phyloP scores from a whole-genome alignment of 1,284 basidiomycete genomes.

The Moesziomyces parantarcticus region DNA sequence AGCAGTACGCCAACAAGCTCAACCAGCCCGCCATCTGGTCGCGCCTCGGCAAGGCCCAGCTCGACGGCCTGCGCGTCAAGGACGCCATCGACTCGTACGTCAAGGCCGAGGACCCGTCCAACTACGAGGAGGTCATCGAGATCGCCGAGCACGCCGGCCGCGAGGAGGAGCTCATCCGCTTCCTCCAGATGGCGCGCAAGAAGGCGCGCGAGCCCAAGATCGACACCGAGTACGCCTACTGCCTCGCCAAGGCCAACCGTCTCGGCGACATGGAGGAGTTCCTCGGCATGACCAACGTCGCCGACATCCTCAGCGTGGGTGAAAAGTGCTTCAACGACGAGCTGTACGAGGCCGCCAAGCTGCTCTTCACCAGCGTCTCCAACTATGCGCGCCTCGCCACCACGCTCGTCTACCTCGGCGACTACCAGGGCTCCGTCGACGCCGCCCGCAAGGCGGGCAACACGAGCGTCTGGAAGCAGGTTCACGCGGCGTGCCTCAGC shows the following conservation, averaged over 20 bases:
- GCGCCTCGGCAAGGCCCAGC: constrained; percentile 96
- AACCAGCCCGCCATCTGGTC: constrained; percentile 98
- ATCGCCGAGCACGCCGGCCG: constrained; percentile 95
- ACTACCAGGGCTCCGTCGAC: constrained; percentile 98
- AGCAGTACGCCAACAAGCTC: constrained; percentile 96
- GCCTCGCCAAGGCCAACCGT: constrained; percentile 66
- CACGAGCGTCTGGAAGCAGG: constrained; percentile 99
- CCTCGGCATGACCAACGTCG: constrained; percentile 97
- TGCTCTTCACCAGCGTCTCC: constrained; percentile 94
- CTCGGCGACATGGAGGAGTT: constrained; percentile 90
- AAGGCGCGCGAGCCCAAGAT: constrained; percentile 95
- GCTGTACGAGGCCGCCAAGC: constrained; percentile 94
- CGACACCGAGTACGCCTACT: constrained; percentile 78
- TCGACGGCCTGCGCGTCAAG: constrained; percentile 97
- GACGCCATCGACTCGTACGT: constrained; percentile 99
- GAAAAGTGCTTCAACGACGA: constrained; percentile 99
- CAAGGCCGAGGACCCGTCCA: constrained; percentile 95
- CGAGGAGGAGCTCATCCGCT: constrained; percentile 96
- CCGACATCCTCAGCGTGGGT: constrained; percentile 92
- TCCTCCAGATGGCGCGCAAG: constrained; percentile 99
- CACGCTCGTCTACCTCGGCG: constrained; percentile 96
- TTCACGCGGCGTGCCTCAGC: constrained; percentile 97
- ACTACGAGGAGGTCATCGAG: constrained; percentile 96
- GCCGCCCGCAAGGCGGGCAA: constrained; percentile 98
- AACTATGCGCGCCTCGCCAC: constrained; percentile 99